These are phyloP conservation scores for Cylindrotheca closterium DNA, from an alignment of 108 stramenopile species.

Conservation along the genomic window DNA sequence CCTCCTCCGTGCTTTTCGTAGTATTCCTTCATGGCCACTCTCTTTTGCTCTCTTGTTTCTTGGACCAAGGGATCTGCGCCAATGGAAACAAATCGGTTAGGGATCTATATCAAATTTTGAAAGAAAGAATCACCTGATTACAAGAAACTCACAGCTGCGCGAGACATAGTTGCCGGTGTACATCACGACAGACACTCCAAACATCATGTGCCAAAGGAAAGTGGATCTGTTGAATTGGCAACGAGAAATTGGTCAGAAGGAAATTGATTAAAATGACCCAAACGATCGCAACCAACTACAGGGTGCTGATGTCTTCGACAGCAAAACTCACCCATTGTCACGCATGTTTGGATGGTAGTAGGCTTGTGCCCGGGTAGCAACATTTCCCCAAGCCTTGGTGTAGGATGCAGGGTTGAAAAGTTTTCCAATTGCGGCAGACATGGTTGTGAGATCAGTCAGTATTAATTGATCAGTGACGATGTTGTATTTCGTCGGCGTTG, in stretches of 20 bases:
- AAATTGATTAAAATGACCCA: not conserved
- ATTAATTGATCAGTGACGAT: not conserved
- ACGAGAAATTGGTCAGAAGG: not conserved
- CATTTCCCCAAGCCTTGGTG: slow-evolving; percentile 13
- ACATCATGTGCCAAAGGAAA: slow-evolving; percentile 33
- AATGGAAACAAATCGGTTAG: not conserved
- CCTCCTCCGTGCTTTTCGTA: slow-evolving; percentile 38
- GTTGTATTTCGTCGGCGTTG: slow-evolving; percentile 1
- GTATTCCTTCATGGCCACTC: slow-evolving; percentile 33
- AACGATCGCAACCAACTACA: not conserved
- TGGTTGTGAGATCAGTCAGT: slow-evolving; percentile 6
- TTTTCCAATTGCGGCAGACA: slow-evolving; percentile 34
- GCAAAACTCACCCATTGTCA: slow-evolving; percentile 28
- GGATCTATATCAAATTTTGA: not conserved
- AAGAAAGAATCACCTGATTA: not conserved
- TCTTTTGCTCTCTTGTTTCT: slow-evolving; percentile 20
- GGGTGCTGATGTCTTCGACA: not conserved
- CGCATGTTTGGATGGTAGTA: slow-evolving; percentile 31
- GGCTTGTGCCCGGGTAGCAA: slow-evolving; percentile 19
- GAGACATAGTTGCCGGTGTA: slow-evolving; percentile 38
- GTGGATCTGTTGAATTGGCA: slow-evolving; percentile 7
- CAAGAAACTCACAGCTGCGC: slow-evolving; percentile 29
- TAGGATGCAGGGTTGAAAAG: slow-evolving; percentile 37
- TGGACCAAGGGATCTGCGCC: slow-evolving; percentile 28
- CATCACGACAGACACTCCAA: slow-evolving; percentile 31